phyloP scores from a whole-genome alignment of 2,329 filamentous ascomycete species.

The Colletotrichum orbiculare region DNA sequence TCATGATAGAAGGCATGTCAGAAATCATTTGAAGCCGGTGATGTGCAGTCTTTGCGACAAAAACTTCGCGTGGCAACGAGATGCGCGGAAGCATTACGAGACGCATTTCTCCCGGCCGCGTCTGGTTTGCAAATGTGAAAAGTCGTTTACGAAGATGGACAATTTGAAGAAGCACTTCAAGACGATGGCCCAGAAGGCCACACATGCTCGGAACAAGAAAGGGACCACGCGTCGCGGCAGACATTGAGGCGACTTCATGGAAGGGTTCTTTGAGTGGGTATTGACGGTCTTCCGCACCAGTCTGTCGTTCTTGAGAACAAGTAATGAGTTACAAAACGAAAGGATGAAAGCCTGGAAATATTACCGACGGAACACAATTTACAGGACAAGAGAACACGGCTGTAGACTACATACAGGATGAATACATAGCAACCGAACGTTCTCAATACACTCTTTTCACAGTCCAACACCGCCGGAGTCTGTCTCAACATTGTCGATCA shows the following conservation, averaged over 20 bases:
- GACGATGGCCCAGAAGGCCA: not conserved
- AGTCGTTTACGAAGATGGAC: not conserved
- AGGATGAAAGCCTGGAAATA: no score
- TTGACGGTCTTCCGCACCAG: no score
- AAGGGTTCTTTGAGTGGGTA: not conserved
- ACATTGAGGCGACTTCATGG: not conserved
- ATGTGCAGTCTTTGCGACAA: not conserved
- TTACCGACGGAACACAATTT: no score
- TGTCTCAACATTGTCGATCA: no score
- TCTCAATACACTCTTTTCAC: no score
- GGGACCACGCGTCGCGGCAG: not conserved
- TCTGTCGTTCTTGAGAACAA: no score
- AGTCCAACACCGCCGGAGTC: no score
- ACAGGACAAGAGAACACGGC: no score
- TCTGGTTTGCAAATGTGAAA: not conserved
- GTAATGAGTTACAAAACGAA: no score
- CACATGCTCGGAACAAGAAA: not conserved
- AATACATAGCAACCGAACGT: no score
- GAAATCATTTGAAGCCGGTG: conserved; percentile 4
- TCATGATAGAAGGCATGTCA: not conserved
- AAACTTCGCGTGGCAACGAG: not conserved
- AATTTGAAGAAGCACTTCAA: conserved; percentile 6
- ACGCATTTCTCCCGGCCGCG: conserved; percentile 3
- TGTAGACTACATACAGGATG: no score
- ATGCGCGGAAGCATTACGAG: not conserved